phyloP scores from a whole-genome alignment of 2,329 filamentous ascomycete genomes.

The Knoxdaviesia capensis region DNA sequence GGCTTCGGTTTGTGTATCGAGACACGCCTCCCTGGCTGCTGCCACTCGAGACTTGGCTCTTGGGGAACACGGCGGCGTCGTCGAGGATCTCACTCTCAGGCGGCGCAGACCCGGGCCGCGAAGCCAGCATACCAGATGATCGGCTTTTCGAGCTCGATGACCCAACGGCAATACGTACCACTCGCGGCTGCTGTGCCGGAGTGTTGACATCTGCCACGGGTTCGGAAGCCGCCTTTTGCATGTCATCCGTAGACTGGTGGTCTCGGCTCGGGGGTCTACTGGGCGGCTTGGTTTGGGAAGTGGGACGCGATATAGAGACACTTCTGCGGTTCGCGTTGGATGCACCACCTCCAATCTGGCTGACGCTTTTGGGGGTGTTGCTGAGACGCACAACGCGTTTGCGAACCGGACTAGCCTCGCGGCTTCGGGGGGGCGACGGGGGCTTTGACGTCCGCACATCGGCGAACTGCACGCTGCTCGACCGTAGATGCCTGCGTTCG shows the following conservation, averaged over 20 bases:
- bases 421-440: slow-evolving; percentile 23
- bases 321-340: slow-evolving; percentile 23
- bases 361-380: slow-evolving; percentile 24
- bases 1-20: slow-evolving; percentile 26
- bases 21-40: slow-evolving; percentile 28
- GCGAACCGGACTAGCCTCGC: slow-evolving; percentile 30
- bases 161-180: slow-evolving; percentile 32
- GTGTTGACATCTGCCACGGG: slow-evolving; percentile 25
- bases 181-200: slow-evolving; percentile 26
- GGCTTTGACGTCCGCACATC: slow-evolving; percentile 17
- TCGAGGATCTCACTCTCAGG: too few relatives aligned
- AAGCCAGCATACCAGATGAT: slow-evolving; percentile 17
- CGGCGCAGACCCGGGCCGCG: slow-evolving; percentile 7
- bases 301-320: slow-evolving; percentile 23
- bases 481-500: slow-evolving; percentile 23
- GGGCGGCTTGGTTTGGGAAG: slow-evolving; percentile 11
- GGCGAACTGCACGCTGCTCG: slow-evolving; percentile 23
- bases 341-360: slow-evolving; percentile 11
- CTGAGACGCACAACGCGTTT: slow-evolving; percentile 38
- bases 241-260: slow-evolving; percentile 1
- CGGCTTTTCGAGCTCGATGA: slow-evolving; percentile 20
- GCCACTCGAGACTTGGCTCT: too few relatives aligned
- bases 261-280: slow-evolving; percentile 21
- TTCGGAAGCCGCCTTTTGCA: slow-evolving; percentile 1
- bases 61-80: too few relatives aligned